Percentiles rank a stretch among this genome's conserved stretches.
phyloP scores from a whole-genome alignment of 2,329 filamentous ascomycete species.

The Pyrenophora tritici-repentis region DNA sequence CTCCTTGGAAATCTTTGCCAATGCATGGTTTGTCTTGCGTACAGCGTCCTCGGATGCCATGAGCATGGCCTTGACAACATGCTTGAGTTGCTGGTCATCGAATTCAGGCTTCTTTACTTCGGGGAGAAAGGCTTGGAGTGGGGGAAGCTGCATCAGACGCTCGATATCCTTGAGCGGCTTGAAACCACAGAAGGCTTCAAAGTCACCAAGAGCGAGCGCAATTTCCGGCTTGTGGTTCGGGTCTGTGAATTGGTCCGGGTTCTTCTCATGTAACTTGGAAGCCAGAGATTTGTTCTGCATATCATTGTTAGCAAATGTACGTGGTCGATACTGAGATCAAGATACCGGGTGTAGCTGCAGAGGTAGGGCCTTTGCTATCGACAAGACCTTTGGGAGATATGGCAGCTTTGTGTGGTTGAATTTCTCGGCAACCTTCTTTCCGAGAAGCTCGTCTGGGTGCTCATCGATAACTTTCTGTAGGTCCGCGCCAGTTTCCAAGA shows the following conservation, averaged over 20 bases:
- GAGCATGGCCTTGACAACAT: conserved; percentile 61
- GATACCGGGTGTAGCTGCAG: conserved; percentile 70
- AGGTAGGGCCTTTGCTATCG: conserved; percentile 74
- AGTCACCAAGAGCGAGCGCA: conserved; percentile 70
- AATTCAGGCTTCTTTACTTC: conserved; percentile 51
- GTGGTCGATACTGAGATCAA: neutral
- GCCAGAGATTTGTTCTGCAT: conserved; percentile 66
- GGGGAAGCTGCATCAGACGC: conserved; percentile 60
- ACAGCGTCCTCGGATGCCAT: conserved; percentile 60
- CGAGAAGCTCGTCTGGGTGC: conserved; percentile 66
- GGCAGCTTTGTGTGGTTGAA: conserved; percentile 69
- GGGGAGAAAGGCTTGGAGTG: conserved; percentile 61
- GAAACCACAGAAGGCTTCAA: conserved; percentile 78
- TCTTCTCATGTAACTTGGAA: conserved; percentile 64
- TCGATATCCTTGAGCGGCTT: conserved; percentile 68
- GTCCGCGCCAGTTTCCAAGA: conserved; percentile 65
- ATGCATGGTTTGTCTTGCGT: conserved; percentile 57
- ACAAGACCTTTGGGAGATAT: conserved; percentile 76
- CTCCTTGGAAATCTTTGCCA: conserved; percentile 56
- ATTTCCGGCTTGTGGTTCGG: conserved; percentile 82
- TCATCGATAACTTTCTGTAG: conserved; percentile 68
- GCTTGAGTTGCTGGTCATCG: conserved; percentile 62
- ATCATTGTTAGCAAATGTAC: conserved; percentile 7
- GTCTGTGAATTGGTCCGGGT: conserved; percentile 71
- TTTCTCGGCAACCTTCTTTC: conserved; percentile 63